Base-by-base conservation (phyloP, 495 filamentous ascomycete genomes). In the Neurospora pannonica region DNA sequence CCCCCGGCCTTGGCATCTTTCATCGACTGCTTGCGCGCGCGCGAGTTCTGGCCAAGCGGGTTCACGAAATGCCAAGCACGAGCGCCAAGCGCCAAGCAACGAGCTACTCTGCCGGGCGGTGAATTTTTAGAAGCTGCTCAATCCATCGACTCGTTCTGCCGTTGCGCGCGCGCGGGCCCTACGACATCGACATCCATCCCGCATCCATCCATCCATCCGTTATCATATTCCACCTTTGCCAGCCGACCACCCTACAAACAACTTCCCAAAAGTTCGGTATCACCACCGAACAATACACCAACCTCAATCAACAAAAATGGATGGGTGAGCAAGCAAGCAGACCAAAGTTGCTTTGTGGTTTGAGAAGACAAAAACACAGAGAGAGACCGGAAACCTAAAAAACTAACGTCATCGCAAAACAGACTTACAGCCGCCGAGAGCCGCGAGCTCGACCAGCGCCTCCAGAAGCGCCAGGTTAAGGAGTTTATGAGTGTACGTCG, bases 381-480 rank as follows among this genome's bases (percentile, higher is more conserved):
- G 19, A 5, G 6, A 62, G 54, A 62, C 54, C 15, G 28, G 54
- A 28, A 62, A 15, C 13, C 24, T n/a, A n/a, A 4, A 62, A 62
- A 62, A 62, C 54, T 62, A 62, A 62, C 74, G 72, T 72, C 71
- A 74, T 74, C 75, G 75, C 70, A 38, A 38, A 54, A 28, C 62
- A 87, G 85, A 78, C 93, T 99, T 82, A 94, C 90, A 74, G 82
- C 88, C 77, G 82, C 91, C 73, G 96, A 99, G 85, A 92, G 94
- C 85, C 91, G 92, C 83, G 94, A 98, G 87, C 92, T 99, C 82
- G 90, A 95, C 79, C 79, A 87, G 82, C 93, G 95, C 83, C 93
- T 98, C 88, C 93, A 98, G 86, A 91, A 91, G 84, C 95, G 94
- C 85, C 96, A 99, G 86, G 91, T 98, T 89, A 97, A 97, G 86